phyloP scores from a whole-genome alignment of 805 yeast genomes.

The Candida pseudofarinosa region DNA sequence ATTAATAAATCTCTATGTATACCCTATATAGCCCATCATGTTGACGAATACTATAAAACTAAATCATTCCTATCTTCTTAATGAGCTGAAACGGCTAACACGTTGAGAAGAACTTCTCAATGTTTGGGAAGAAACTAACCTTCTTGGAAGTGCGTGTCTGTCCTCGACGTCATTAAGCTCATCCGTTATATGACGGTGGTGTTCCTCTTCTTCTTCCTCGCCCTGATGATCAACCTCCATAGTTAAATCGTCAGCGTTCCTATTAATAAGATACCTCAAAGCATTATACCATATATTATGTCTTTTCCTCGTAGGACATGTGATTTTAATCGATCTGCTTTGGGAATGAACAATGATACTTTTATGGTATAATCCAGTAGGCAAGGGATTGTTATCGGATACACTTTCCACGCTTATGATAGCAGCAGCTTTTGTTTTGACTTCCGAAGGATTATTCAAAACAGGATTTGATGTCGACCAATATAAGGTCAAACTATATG shows the following conservation, averaged over 20 bases:
- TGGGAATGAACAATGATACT: conserved; percentile 73
- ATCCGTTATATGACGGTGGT: conserved; percentile 11
- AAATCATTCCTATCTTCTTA: conserved; percentile 10
- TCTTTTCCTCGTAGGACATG: conserved; percentile 82
- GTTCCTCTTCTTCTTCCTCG: conserved; percentile 13
- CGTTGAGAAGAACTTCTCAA: conserved; percentile 11
- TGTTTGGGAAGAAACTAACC: conserved; percentile 14
- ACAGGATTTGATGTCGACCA: conserved; percentile 87
- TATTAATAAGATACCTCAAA: conserved; percentile 65
- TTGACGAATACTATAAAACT: neutral
- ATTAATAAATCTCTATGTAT: neutral
- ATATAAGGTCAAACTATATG: conserved; percentile 83
- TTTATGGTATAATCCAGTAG: conserved; percentile 84
- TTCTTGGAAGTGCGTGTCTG: conserved; percentile 20
- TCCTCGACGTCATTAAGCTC: conserved; percentile 18
- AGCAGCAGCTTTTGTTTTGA: conserved; percentile 74
- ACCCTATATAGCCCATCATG: neutral
- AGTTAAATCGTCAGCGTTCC: conserved; percentile 56
- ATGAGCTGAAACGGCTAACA: conserved; percentile 15
- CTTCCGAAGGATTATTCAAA: conserved; percentile 58
- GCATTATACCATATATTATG: conserved; percentile 92
- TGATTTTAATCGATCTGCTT: conserved; percentile 64
- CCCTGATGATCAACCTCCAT: conserved; percentile 38
- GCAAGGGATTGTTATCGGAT: conserved; percentile 80
- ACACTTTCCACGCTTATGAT: conserved; percentile 76